phyloP scores from a whole-genome alignment of 208 protist species.

The Crithidia acanthocephali region DNA sequence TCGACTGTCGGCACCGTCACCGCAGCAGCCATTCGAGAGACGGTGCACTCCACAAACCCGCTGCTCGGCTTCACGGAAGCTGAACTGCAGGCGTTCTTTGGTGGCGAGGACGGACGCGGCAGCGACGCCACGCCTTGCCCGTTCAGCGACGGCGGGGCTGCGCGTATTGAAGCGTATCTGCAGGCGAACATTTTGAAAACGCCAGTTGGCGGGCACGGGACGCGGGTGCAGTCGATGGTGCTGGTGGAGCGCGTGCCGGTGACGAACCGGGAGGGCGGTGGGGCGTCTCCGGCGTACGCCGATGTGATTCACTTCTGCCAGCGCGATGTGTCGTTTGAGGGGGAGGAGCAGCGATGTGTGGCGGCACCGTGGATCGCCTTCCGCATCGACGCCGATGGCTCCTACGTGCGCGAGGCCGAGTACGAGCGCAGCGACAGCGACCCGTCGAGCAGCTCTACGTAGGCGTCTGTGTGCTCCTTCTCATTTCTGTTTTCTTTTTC shows the following conservation, averaged over 20 bases:
- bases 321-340: slow-evolving; percentile 24
- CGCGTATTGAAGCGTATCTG: slow-evolving; percentile 29
- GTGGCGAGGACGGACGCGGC: neutral
- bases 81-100: slow-evolving; percentile 33
- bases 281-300: neutral
- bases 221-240: slow-evolving; percentile 61
- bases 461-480: neutral
- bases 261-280: neutral
- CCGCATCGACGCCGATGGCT: slow-evolving; percentile 20
- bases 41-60: slow-evolving; percentile 39
- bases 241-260: slow-evolving; percentile 41
- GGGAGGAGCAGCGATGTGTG: slow-evolving; percentile 24
- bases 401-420: neutral
- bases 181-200: slow-evolving; percentile 51
- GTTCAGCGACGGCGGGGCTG: slow-evolving; percentile 23
- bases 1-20: too few species aligned
- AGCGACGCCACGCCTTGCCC: slow-evolving; percentile 4
- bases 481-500: neutral
- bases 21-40: slow-evolving; percentile 22
- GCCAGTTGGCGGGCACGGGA: slow-evolving; percentile 36
- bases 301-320: slow-evolving; percentile 50
- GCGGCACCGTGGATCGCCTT: slow-evolving; percentile 14
- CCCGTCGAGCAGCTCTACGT: too few species aligned
- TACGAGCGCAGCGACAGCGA: neutral
- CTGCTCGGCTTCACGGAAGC: slow-evolving; percentile 39